Conservation (phyloP, 176 grass and related monocot species). For the Zea mays region DNA sequence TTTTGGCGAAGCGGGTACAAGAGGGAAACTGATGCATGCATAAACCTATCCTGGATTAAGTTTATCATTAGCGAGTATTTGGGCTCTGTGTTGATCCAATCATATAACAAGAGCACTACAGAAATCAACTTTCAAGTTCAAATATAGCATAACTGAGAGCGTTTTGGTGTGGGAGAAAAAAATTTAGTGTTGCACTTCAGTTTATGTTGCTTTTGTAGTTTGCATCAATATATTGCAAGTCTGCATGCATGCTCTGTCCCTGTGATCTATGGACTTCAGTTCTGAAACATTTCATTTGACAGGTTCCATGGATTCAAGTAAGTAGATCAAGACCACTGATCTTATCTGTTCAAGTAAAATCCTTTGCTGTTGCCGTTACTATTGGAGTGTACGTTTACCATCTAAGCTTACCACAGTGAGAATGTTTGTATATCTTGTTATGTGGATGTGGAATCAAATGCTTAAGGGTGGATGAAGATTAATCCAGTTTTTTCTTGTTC, state of each 20-base stretch:
- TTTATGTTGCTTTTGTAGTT: conserved; percentile 27
- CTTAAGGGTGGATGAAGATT: not conserved
- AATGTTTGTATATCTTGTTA: conserved; percentile 23
- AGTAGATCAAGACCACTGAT: conserved; percentile 93
- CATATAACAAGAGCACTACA: not conserved
- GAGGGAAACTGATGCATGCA: conserved; percentile 9
- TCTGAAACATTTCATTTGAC: conserved; percentile 36
- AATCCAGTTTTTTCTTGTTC: not conserved
- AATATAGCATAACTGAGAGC: conserved; percentile 7
- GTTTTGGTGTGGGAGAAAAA: conserved; percentile 7
- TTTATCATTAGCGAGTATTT: not conserved
- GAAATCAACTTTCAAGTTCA: conserved; percentile 10
- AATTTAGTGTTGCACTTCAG: conserved; percentile 9
- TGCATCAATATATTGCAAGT: conserved; percentile 20
- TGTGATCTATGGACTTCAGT: conserved; percentile 9
- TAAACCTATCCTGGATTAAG: conserved; percentile 11
- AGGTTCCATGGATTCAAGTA: conserved; percentile 99
- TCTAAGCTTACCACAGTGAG: conserved; percentile 18
- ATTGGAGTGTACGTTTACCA: conserved; percentile 74
- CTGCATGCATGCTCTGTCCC: conserved; percentile 11
- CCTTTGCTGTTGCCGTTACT: conserved; percentile 57
- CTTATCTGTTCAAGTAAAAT: conserved; percentile 64
- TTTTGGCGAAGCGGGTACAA: not conserved
- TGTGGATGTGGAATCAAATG: conserved; percentile 6
- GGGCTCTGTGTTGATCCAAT: not conserved